Percentiles rank a stretch among this genome's conserved stretches.
Conservation (phyloP, 345 rosid genomes). For the Arabis alpina region DNA sequence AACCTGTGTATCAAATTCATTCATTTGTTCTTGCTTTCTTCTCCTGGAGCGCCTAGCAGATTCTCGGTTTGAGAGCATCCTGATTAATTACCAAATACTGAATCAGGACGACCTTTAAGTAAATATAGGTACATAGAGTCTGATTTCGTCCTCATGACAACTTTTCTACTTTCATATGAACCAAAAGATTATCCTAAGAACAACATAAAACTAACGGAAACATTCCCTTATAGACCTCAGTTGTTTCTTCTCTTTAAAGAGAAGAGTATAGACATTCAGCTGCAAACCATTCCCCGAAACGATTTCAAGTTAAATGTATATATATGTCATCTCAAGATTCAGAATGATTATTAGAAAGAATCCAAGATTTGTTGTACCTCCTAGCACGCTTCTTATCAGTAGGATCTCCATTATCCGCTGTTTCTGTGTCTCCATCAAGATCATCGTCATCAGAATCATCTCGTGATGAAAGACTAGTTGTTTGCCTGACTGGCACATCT, state of each 20-base stretch:
- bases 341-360: slow-evolving; percentile 5
- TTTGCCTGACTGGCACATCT: slow-evolving; percentile 59
- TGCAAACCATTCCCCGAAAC: slow-evolving; percentile 4
- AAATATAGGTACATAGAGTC: not conserved
- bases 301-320: not conserved
- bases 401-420: slow-evolving; percentile 60
- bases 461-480: slow-evolving; percentile 84
- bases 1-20: slow-evolving; percentile 91
- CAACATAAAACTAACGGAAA: slow-evolving; percentile 5
- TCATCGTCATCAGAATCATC: slow-evolving; percentile 95
- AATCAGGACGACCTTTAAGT: slow-evolving; percentile 6
- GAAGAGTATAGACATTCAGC: too few relatives aligned
- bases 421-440: slow-evolving; percentile 83
- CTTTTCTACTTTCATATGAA: not conserved
- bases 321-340: slow-evolving; percentile 9
- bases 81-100: slow-evolving; percentile 32
- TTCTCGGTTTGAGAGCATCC: slow-evolving; percentile 99
- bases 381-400: slow-evolving; percentile 70
- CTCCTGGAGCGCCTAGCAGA: slow-evolving; percentile 97
- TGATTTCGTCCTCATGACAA: not conserved
- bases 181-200: not conserved
- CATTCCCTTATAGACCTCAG: not conserved
- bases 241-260: not conserved
- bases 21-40: slow-evolving; percentile 89
- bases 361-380: slow-evolving; percentile 54